Base-by-base conservation (phyloP, 2,329 filamentous ascomycete genomes). In the Aureobasidium lini region DNA sequence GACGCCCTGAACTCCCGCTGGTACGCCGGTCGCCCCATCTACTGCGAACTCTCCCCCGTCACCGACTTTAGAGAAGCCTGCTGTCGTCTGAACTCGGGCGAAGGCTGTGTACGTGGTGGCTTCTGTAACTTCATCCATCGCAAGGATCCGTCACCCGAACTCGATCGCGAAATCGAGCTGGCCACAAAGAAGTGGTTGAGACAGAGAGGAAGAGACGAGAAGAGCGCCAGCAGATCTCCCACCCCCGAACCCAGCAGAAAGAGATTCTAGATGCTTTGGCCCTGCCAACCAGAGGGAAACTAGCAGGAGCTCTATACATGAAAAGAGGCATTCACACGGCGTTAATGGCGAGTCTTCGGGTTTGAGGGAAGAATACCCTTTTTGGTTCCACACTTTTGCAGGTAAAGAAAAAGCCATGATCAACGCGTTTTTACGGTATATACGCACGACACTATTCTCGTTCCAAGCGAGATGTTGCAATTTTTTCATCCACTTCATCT, bases 91-190 rank as follows among this genome's bases (percentile, higher is more conserved):
- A 99, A 99, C 71, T 89, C 84, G 40, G 94, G 94, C 63, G 94
- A 97, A 75, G 94, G 94, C 46, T 99, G 94, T 75, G 91, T 96
- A 44, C 83, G 94, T 65, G 94, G 92, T 63, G 94, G 94, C 34
- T 97, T 97, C 79, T 99, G 94, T 82, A 99, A 99, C 75, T 99
- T 99, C 75, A 99, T 99, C 65, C 94, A 99, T 74, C 84, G 94
- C 70, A 99, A 99, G 80, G 94, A 97, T 72, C 94, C 94, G 4
- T 84, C 83, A 66, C 80, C 90, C 10, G 93, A 97, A 77, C 79
- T 99, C 67, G 94, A 99, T 63, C 79, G 87, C 64, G 94, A 99
- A 66, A 75, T 99, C 67, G 85, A 88, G 64, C 81, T 97, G 66
- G 84, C 85, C 68, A 97, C 93, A 63, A 95, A 96, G 83, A 97